Base-by-base conservation (phyloP, 2,329 filamentous ascomycete genomes). In the Didymella keratinophila region DNA sequence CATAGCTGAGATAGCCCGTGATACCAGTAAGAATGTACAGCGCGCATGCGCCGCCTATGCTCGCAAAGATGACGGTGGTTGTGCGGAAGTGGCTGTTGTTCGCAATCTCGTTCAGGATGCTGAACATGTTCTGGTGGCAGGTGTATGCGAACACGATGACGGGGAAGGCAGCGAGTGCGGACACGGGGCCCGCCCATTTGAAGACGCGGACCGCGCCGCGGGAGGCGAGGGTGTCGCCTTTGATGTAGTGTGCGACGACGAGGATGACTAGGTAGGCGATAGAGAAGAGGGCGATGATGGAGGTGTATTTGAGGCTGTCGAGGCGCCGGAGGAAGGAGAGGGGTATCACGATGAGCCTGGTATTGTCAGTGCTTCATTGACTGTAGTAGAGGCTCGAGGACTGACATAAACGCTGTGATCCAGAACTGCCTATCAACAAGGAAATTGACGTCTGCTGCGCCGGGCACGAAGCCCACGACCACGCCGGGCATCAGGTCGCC, bases 81-180 rank as follows among this genome's bases (percentile, higher is more conserved):
- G 94, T 89, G 62, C 89, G 89, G 70, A 82, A 84, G 20, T 92
- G 92, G 3, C 91, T 91, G 77, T 93, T 92, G 73, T 97, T 89
- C 58, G 87, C 84, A 66, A 99, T 92, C 78, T 99, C 95, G 71
- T 99, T 99, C 43, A 99, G 81, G 65, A 99, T 96, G 11, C 94
- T 97, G 76, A 99, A 99, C 95, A 99, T 99, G 75, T 99, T 99
- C 73, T 99, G 95, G 78, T 99, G 95, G 76, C 95, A 99, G 1
- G 95, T 99, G 76, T 98, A 99, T n/a, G 94, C 95, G 82, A 99
- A 99, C 2, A 99, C 92, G 56, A 98, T 93, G 52, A 99, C 93
- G 0, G 95, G 95, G 64, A 99, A 87, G 62, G 91, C 93, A 67
- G 92, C 92, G 52, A 99, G 82, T 7, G 90, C 88, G 34, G 90